These are phyloP conservation scores for Syncephalastrum sp. DNA, from an alignment of 371 early-diverging fungal genomes.

Conservation along the genomic window DNA sequence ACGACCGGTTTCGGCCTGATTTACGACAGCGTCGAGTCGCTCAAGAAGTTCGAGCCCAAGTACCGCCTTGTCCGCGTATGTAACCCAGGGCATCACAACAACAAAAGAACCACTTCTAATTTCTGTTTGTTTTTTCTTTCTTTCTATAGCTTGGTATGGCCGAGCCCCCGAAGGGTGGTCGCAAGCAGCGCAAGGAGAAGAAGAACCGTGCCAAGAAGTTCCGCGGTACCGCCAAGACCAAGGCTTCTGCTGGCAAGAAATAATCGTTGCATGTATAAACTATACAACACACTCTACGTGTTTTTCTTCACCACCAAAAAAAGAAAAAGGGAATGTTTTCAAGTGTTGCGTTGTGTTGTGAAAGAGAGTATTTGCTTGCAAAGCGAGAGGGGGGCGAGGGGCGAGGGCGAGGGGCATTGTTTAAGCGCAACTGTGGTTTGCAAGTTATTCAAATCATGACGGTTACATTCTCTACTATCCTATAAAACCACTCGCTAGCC, in stretches of 20 bases:
- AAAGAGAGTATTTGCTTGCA: too few relatives aligned
- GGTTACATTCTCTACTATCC: too few relatives aligned
- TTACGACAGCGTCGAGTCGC: constrained; percentile 94
- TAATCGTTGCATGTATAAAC: constrained; percentile 12
- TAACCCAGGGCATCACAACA: constrained; percentile 7
- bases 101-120: background rate
- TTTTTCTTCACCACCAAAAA: too few relatives aligned
- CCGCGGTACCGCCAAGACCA: constrained; percentile 96
- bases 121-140: background rate
- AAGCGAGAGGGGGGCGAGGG: too few relatives aligned
- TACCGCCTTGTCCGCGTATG: constrained; percentile 85
- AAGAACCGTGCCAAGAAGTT: constrained; percentile 99
- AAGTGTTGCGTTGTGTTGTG: too few relatives aligned
- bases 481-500: too few relatives aligned
- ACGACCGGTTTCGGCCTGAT: constrained; percentile 97
- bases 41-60: constrained; percentile 99
- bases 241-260: constrained; percentile 58
- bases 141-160: constrained; percentile 69
- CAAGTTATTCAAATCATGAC: too few relatives aligned
- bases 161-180: constrained; percentile 77
- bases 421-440: too few relatives aligned
- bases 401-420: too few relatives aligned
- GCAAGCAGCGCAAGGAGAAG: constrained; percentile 99
- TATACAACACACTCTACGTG: too few relatives aligned
- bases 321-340: too few relatives aligned